These are phyloP conservation scores for Paraphaeosphaeria minitans DNA, from an alignment of 2,329 filamentous ascomycete species.

Conservation along the genomic window DNA sequence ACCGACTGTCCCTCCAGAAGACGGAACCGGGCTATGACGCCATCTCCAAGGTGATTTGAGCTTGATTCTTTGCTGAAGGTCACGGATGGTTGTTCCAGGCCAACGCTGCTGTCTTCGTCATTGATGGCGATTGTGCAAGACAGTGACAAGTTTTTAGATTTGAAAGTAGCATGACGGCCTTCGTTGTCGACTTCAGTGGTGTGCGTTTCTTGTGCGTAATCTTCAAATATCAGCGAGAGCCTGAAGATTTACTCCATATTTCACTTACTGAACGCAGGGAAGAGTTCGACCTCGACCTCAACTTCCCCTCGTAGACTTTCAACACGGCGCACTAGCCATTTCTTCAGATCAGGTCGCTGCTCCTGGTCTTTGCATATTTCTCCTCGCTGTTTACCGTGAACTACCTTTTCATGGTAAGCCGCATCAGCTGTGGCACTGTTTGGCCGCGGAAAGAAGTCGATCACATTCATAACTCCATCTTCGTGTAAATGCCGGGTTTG, in stretches of 20 bases:
- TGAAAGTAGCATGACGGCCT: constrained; percentile 60
- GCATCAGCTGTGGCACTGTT: constrained; percentile 61
- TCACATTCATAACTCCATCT: constrained; percentile 72
- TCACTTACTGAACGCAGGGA: constrained; percentile 56
- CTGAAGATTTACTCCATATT: neutral
- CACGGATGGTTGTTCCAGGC: constrained; percentile 57
- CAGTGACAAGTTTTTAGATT: constrained; percentile 62
- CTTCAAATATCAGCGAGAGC: constrained; percentile 12
- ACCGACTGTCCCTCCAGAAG: constrained; percentile 70
- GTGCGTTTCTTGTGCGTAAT: constrained; percentile 70
- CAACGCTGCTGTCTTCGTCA: constrained; percentile 56
- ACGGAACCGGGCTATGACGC: constrained; percentile 64
- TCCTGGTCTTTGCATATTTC: constrained; percentile 21
- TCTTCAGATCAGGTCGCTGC: constrained; percentile 58
- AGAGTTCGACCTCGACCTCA: constrained; percentile 70
- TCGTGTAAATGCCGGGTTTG: constrained; percentile 80
- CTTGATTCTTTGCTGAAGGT: constrained; percentile 61
- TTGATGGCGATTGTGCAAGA: constrained; percentile 73
- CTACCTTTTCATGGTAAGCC: constrained; percentile 29
- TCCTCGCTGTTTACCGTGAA: constrained; percentile 32
- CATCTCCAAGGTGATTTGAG: constrained; percentile 63
- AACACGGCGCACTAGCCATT: constrained; percentile 72
- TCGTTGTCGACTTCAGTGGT: constrained; percentile 59
- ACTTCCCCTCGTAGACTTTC: constrained; percentile 73
- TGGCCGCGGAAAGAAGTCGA: constrained; percentile 78